phyloP scores from a whole-genome alignment of 192 early-diverging fungal genomes.

The Neocallimastix lanati region DNA sequence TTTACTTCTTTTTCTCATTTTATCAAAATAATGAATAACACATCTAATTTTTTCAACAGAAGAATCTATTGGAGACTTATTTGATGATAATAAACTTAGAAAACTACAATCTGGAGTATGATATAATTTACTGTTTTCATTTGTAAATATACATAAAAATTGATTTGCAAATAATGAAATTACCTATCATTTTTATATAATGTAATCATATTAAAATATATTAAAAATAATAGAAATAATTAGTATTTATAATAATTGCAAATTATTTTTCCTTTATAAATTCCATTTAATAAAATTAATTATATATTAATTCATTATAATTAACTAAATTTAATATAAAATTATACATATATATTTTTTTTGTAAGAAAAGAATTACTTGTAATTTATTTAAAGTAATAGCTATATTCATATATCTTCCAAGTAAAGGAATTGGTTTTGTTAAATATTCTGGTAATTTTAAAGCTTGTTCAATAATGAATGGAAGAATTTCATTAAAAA shows the following conservation, averaged over 20 bases:
- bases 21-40: not conserved
- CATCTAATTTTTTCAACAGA: not conserved
- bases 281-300: no score
- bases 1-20: not conserved
- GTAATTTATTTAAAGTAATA: not conserved
- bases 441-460: not conserved
- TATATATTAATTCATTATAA: no score
- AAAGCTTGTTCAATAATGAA: not conserved
- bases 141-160: not conserved
- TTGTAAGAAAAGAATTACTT: not conserved
- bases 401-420: not conserved
- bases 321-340: no score
- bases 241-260: no score
- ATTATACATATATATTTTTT: no score
- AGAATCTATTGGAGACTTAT: not conserved
- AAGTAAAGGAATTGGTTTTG: not conserved
- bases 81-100: not conserved
- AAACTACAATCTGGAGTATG: not conserved
- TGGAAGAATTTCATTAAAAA: not conserved
- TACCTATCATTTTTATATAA: not conserved
- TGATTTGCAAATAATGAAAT: not conserved
- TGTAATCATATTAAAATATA: no score
- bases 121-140: not conserved
- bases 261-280: no score
- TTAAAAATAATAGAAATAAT: no score